Evolutionary conservation across 257 asterid genomes (phyloP), one percentile per base, ranked within the genome.

Genomic region (Cruciata laevipes): DNA sequence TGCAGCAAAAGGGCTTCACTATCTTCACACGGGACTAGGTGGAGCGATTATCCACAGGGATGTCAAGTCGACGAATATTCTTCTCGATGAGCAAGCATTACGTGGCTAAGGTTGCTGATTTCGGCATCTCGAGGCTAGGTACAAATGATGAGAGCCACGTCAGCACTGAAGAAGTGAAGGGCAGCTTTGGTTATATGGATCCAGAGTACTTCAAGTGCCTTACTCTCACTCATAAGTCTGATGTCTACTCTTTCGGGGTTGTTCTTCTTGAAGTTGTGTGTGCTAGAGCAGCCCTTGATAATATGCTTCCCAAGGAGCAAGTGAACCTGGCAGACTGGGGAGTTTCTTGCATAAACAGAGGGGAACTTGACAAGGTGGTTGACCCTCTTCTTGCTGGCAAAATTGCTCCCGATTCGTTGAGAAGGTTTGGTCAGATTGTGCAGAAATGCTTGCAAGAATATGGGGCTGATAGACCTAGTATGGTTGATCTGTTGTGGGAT

Each of bases 401-500:
- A 23, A 79, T 88, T 7, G 69, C 81, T 16, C 78, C 84, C 0
- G 75, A 69, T 37, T 86, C 89, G 0, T 55, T 86, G 57, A 84
- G 87, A 71, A 84, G 69, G 55, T 86, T 78, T 4, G 86, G 84
- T 42, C 89, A 82, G 61, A 84, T 78, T 0, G 80, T 77, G 30
- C 85, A 79, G 69, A 42, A 42, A 12, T 42, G 51, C 56, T 71
- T 84, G 75, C 82, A 78, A 56, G 93, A 84, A 0, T 2, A 42
- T 18, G 83, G 88, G 7, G 73, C 13, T 1, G 87, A 83, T 10
- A 73, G 89, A 82, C 90, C 96, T 1, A 74, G 69, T 13, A 81
- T 86, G 90, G 73, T 67, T 5, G 86, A 86, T 70, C 88, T 88
- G 62, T 16, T 81, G 77, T 88, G 95, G 95, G 88, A 84, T 69